phyloP scores from a whole-genome alignment of 2,329 filamentous ascomycete genomes.

The Hyphodiscus sp. region DNA sequence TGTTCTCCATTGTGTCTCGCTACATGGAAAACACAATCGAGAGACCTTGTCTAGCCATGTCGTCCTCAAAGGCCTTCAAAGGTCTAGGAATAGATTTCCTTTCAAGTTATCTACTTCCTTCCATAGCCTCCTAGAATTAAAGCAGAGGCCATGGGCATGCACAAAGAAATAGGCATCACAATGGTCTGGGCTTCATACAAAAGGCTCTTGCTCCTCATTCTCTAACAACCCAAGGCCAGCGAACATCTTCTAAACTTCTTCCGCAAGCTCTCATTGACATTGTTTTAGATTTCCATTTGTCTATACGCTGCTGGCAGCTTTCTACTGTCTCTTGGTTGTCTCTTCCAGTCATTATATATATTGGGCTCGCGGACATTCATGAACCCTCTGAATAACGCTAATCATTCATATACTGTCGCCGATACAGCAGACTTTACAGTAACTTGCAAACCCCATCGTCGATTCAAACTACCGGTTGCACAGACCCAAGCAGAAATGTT shows the following conservation, averaged over 20 bases:
- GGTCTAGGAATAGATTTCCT: neutral
- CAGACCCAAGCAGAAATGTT: neutral
- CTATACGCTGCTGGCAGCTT: neutral
- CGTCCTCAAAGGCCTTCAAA: neutral
- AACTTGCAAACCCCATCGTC: neutral
- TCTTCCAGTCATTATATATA: neutral
- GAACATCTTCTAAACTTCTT: neutral
- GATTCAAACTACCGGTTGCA: neutral
- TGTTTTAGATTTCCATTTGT: neutral
- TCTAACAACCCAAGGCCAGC: neutral
- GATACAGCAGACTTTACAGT: neutral
- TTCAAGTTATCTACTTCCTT: neutral
- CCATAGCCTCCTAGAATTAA: neutral
- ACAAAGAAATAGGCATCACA: neutral
- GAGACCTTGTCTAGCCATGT: neutral
- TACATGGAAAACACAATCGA: neutral
- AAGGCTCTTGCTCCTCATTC: neutral
- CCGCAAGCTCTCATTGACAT: neutral
- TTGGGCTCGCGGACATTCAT: neutral
- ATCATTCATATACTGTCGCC: neutral
- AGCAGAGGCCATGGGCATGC: neutral
- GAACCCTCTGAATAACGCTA: neutral
- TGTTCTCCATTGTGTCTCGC: neutral
- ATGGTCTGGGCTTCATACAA: neutral
- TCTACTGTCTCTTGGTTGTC: neutral